Evolutionary conservation across 2,329 filamentous ascomycete species (phyloP), one percentile per base, ranked within the genome.

Genomic region (Bipolaris cookei): DNA sequence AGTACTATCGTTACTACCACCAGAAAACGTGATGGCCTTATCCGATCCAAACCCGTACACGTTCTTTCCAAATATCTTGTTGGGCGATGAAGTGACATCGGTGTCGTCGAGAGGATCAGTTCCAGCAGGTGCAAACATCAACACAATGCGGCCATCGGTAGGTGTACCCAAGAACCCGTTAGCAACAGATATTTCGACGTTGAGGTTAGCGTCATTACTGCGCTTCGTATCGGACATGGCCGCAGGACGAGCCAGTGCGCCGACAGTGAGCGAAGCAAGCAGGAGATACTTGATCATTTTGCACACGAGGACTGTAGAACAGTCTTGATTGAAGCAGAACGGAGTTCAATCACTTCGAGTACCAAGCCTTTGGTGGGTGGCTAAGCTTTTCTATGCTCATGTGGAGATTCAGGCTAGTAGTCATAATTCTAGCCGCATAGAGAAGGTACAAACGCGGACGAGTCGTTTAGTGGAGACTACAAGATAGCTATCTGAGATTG

Each of bases 61-160:
- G 43, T 76, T 77, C 58, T 75, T 68, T 37, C 76, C 76, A 53
- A 72, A 78, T 46, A 77, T 73, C n/a, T 66, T 59, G 55, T 77
- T 69, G 0, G 70, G 70, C 0, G 73, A 72, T 3, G 70, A 69
- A 1, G 66, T 68, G 32, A 77, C 73, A 51, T 77, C 76, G 4
- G 69, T 75, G 38, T 77, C 69, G 3, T 70, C 63, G n/a, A 77
- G 66, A 21, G 75, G 75, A 57, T 75, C 67, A 1, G 64, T 67
- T 1, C 72, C 72, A 18, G 68, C 66, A 6, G 74, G 75, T 3
- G 74, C 72, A 52, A 76, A 69, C 53, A 77, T 64, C 30, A 77
- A 46, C 13, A 68, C 58, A 28, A 76, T 58, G 14, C 69, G 69
- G n/a, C 74, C 74, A 64, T 73, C 66, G 2, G 64, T 72, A 37